Conservation (phyloP, 2,329 filamentous ascomycete species). For the Herpotrichia juniperi region DNA sequence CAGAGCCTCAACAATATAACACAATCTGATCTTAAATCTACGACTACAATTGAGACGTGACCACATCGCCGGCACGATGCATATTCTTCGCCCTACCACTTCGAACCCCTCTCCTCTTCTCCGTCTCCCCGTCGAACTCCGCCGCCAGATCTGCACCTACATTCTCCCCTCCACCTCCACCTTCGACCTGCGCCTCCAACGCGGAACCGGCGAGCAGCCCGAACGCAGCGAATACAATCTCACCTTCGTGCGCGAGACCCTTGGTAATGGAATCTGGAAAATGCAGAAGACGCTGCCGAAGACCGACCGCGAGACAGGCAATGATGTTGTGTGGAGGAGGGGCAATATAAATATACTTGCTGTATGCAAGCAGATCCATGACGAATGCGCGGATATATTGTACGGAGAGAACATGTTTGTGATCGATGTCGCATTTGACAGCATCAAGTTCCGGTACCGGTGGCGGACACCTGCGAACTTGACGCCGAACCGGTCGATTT, state of each 20-base stretch:
- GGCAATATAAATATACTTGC: conserved; percentile 49
- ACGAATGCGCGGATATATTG: conserved; percentile 53
- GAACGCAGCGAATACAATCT: conserved; percentile 35
- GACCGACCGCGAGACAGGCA: conserved; percentile 32
- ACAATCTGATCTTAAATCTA: not conserved
- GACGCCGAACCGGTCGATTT: conserved; percentile 46
- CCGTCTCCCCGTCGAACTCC: conserved; percentile 52
- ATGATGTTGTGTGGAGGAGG: conserved; percentile 51
- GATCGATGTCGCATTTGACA: conserved; percentile 51
- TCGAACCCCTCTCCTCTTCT: conserved; percentile 38
- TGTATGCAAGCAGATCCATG: conserved; percentile 50
- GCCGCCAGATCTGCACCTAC: conserved; percentile 49
- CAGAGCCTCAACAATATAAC: not conserved
- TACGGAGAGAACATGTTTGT: conserved; percentile 56
- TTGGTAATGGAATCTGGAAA: conserved; percentile 32
- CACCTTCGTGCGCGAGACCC: conserved; percentile 33
- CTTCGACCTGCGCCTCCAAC: conserved; percentile 29
- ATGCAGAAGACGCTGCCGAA: conserved; percentile 33
- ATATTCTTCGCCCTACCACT: conserved; percentile 12
- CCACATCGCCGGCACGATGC: conserved; percentile 19
- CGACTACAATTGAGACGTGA: not conserved
- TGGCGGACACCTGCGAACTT: conserved; percentile 52
- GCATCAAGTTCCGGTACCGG: conserved; percentile 52
- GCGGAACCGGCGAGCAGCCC: conserved; percentile 13
- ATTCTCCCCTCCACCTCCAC: conserved; percentile 50